Base-by-base conservation (phyloP, 2,329 filamentous ascomycete genomes). In the Aspergillus neotritici region DNA sequence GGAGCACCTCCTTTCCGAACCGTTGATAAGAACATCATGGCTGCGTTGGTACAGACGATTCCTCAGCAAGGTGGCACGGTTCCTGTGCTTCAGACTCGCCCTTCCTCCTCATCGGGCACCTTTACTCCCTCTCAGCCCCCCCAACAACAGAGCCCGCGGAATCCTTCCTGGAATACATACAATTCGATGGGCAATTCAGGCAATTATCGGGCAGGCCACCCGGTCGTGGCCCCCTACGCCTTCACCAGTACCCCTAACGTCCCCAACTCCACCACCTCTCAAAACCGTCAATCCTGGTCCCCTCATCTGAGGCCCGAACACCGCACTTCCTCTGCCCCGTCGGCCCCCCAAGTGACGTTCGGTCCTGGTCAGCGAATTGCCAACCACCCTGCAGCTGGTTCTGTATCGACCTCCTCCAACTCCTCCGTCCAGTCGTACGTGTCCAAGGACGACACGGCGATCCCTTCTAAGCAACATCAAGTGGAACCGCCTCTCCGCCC, bases 41-140 rank as follows among this genome's bases (percentile, higher is more conserved):
- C 86, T 74, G 85, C 86, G 68, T 76, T 91, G 74, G 84, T 90
- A 62, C 87, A 91, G 72, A 81, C 84, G 49, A 86, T 86, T 64
- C 80, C 86, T 60, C 83, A 87, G 71, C 84, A 87, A 69, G 81
- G 82, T 61, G 76, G 77, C 67, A 82, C 84, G 55, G 77, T 82
- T 58, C 83, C 83, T 52, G 84, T 89, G 78, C 81, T 90, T 60
- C 85, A 88, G 66, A 78, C 83, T 57, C 80, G 83, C 64, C 80
- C 83, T 50, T 76, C 77, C 42, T 83, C 85, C 48, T 75, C 80
- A 33, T 77, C 78, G 43, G 77, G 75, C 59, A 77, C 77, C 55
- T 79, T 83, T 47, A 51, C 62, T 21, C 55, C 60, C 10, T 49
- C 61, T 32, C 61, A 65, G 37, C 52, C 57, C 29, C 53, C 56